Evolutionary conservation across 805 yeast genomes (phyloP), one percentile per base, ranked within the genome.

Genomic region (Isabelozyma heimii): DNA sequence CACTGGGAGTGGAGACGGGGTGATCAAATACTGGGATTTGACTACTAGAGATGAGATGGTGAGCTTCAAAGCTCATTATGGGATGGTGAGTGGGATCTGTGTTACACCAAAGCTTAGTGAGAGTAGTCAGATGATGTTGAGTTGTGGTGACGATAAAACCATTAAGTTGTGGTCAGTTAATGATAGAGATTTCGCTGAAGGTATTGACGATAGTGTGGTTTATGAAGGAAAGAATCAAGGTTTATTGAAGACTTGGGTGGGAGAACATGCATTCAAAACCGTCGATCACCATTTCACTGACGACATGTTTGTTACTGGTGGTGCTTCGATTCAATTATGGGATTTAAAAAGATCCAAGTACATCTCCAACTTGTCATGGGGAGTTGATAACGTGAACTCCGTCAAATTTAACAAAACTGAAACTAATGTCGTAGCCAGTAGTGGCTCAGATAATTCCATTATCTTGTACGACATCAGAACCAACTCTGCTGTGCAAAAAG

Each of bases 1-100:
- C 2, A 82, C 94, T 8, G 97, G 97, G 8, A 84, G 94, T 7
- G 99, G 96, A 35, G 99, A 94, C 66, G 99, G 99, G 60, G 82
- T 88, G 5, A 80, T 94, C 55, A 94, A 94, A 65, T 88, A 89
- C 62, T 94, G 99, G 99, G 89, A 92, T 67, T 68, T 92, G 69
- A 81, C 91, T 1, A 79, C 89, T 9, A 77, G 94, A 52, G 83
- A 82, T 14, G 97, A 94, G 63, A 66, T 80, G 1, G 82, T 83
- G 52, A 81, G 90, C 27, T 89, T 86, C 63, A 84, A 85, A 63
- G 98, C 96, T 0, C 99, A 94, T 70, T 83, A 86, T 60, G 96
- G 96, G 5, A 82, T 89, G 77, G 90, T 91, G 42, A 79, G 91
- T 17, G 99, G 98, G 2, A 75, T 95, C 17, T 67, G 67, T 15